Percentiles rank a stretch among this genome's conserved stretches.
Evolutionary conservation across 139 green algal genomes (phyloP).

Genomic region (Volvox reticuliferus): DNA sequence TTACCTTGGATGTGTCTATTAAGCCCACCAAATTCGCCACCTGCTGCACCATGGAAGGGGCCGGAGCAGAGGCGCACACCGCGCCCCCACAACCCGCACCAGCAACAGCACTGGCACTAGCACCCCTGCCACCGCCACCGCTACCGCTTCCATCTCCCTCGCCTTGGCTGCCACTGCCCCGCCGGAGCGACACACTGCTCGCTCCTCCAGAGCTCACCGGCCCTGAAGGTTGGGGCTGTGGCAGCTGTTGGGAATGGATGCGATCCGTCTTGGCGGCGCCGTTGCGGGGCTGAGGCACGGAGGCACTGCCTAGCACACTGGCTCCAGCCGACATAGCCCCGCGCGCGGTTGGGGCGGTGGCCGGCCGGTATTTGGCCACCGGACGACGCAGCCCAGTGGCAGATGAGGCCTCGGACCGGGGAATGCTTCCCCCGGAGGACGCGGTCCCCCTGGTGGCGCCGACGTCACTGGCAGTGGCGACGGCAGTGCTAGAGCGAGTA

Average conservation of each 20-base stretch:
- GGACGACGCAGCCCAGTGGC: not conserved
- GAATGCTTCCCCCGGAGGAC: not conserved
- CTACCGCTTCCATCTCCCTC: too few relatives aligned
- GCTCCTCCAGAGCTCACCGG: not conserved
- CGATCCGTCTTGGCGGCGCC: not conserved
- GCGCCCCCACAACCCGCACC: not conserved
- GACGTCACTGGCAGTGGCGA: not conserved
- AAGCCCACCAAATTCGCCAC: constrained; percentile 1
- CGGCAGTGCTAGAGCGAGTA: not conserved
- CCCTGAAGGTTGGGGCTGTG: not conserved
- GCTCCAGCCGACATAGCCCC: not conserved
- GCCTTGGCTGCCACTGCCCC: not conserved
- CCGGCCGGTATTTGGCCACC: constrained; percentile 1
- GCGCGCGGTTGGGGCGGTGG: not conserved
- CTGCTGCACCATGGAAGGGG: constrained; percentile 4
- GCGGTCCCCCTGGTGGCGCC: not conserved
- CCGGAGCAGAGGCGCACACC: not conserved
- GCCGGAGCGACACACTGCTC: not conserved
- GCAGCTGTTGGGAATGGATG: not conserved
- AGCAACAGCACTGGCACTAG: not conserved
- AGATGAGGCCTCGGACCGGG: not conserved
- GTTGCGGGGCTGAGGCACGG: not conserved
- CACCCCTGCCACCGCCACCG: not conserved
- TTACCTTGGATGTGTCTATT: not conserved
- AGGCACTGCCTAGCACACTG: not conserved